These are phyloP conservation scores for Fusarium sp. DNA, from an alignment of 2,329 filamentous ascomycete genomes.

Conservation along the genomic window DNA sequence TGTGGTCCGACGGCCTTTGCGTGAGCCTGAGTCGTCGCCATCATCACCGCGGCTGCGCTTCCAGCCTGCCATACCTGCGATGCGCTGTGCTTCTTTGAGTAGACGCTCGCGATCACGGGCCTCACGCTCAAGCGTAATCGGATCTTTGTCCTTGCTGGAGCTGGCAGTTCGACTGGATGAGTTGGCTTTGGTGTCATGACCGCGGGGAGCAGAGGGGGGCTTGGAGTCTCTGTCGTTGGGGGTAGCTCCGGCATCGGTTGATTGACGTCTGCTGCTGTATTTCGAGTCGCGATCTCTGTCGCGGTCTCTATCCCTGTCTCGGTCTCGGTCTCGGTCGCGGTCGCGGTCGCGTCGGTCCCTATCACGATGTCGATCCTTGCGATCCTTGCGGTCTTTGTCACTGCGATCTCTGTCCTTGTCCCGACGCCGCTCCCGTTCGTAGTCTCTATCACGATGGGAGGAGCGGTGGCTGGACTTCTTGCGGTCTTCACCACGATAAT, in stretches of 20 bases:
- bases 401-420: conserved; percentile 54
- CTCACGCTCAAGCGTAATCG: conserved; percentile 77
- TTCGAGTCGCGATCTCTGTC: conserved; percentile 50
- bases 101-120: conserved; percentile 73
- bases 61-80: conserved; percentile 63
- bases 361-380: conserved; percentile 54
- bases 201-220: conserved; percentile 55
- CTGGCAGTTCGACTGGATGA: conserved; percentile 45
- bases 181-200: conserved; percentile 54
- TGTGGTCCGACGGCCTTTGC: conserved; percentile 55
- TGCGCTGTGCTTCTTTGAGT: conserved; percentile 74
- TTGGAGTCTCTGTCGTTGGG: conserved; percentile 56
- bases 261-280: conserved; percentile 51
- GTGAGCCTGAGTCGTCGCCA: conserved; percentile 54
- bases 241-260: conserved; percentile 43
- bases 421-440: conserved; percentile 55
- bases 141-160: conserved; percentile 57
- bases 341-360: conserved; percentile 50
- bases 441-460: conserved; percentile 51
- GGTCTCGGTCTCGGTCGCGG: conserved; percentile 49
- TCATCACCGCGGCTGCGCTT: conserved; percentile 63
- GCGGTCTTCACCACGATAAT: conserved; percentile 56
- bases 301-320: conserved; percentile 51
- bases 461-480: conserved; percentile 50
- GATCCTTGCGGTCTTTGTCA: conserved; percentile 54